Base-by-base conservation (phyloP, 2,329 filamentous ascomycete genomes). In the Colletotrichum abscissum region DNA sequence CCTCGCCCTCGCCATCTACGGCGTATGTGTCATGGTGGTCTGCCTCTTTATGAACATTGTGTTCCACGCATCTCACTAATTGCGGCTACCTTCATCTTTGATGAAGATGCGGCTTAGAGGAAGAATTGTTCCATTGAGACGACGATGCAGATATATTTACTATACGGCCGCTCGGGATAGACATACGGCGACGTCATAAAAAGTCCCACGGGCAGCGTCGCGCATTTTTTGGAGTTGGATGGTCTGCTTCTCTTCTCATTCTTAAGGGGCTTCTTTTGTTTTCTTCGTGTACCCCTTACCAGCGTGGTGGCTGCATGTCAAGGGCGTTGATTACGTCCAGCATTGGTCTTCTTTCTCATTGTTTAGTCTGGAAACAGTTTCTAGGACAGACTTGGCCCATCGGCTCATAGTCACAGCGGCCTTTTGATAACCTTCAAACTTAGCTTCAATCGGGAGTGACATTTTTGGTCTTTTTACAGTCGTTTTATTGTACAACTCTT, bases 31-130 rank as follows among this genome's bases (percentile, higher is more conserved):
- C 66, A 98, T 99, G 97, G 85, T 94, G 33, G 92, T 96, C 60
- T 98, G 95, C 80, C 84, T 99, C 77, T 85, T 90, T 56, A 95
- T 95, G 80, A 98, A 98, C 81, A 91, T 93, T 16, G 93, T 98
- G 78, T 95, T 97, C 78, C 87, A 90, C 63, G 89, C 88, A 68
- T 87, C 88, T 69, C 90, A 93, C 84, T 94, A 83, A 76, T 28
- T 22, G 11, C 26, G 55, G 16, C 33, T 26, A 14, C 19, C 54
- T 57, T 38, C 12, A 38, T 19, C 30, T 56, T 52, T 14, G 19
- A 58, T 19, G 54, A 16, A 26, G 63, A 62, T 12, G 56, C 4
- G 62, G 35, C 35, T 60, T 62, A 66, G 60, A 73, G 71, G 26
- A 58, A 68, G 56, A 62, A 22, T 71, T 30, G 33, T 73, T 66